A percentile compares a stretch with the other conserved stretches of the same genome.
These are phyloP conservation scores for Kalanchoe fedtschenkoi DNA, from an alignment of 164 flowering plant species.

Conservation along the genomic window DNA sequence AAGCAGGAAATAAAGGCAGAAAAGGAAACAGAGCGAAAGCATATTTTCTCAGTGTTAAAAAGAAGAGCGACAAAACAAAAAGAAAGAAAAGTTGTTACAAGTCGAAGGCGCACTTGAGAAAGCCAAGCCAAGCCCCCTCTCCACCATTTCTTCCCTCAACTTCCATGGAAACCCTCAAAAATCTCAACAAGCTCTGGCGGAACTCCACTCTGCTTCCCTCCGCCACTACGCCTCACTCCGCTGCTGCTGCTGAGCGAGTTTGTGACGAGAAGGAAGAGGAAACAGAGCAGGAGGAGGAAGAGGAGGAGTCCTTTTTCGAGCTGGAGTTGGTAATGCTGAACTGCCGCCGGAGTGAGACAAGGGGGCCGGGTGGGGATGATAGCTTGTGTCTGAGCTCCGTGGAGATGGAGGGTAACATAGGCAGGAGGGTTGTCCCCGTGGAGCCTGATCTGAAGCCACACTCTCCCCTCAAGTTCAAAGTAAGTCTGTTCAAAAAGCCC, in stretches of 20 bases:
- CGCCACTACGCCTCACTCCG: neutral
- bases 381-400: neutral
- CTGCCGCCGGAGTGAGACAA: neutral
- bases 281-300: conserved; percentile 17
- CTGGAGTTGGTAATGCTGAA: conserved; percentile 18
- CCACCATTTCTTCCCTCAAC: neutral
- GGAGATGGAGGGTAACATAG: neutral
- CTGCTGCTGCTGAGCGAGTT: neutral
- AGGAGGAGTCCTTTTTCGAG: conserved; percentile 36
- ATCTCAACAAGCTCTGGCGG: conserved; percentile 21
- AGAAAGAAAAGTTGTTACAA: too few species aligned
- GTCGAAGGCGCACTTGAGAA: too few species aligned
- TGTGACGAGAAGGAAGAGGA: neutral
- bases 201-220: conserved; percentile 3
- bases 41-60: too few species aligned
- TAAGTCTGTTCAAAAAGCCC: conserved; percentile 8
- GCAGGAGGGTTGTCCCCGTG: conserved; percentile 22
- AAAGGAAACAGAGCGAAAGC: too few species aligned
- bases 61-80: too few species aligned
- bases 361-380: neutral
- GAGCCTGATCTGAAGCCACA: conserved; percentile 27
- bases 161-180: conserved; percentile 25
- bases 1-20: too few species aligned
- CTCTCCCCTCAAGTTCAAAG: conserved; percentile 24
- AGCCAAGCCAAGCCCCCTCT: neutral